Evolutionary conservation across 805 yeast genomes (phyloP).

Genomic region (Schwanniomyces vanrijiae): DNA sequence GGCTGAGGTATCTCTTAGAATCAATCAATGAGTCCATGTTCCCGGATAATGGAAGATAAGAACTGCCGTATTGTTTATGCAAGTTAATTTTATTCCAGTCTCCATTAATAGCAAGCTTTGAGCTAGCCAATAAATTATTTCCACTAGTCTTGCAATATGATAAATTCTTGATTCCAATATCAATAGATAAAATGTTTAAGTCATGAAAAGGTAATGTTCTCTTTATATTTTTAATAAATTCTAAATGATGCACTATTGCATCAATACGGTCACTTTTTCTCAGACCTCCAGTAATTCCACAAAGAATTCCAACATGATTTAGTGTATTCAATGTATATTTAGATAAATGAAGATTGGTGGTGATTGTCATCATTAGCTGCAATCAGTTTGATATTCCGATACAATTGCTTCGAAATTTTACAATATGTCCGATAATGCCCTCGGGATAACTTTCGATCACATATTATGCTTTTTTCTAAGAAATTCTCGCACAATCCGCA

Average conservation of each 20-base stretch:
- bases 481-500: not conserved
- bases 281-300: conserved; percentile 19
- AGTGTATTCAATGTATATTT: conserved; percentile 9
- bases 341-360: not conserved
- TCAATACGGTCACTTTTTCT: conserved; percentile 15
- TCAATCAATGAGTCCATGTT: conserved; percentile 17
- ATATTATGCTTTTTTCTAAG: not conserved
- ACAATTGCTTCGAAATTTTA: not conserved
- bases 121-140: not conserved
- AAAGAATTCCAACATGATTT: conserved; percentile 14
- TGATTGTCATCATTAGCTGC: not conserved
- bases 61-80: conserved; percentile 4
- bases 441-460: not conserved
- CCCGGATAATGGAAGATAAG: not conserved
- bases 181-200: conserved; percentile 28
- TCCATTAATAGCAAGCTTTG: not conserved
- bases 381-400: not conserved
- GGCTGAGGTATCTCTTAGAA: conserved; percentile 25
- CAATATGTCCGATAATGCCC: not conserved
- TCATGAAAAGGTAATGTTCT: conserved; percentile 1
- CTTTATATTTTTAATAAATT: not conserved
- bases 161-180: conserved; percentile 43
- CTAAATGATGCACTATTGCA: conserved; percentile 10
- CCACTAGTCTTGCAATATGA: conserved; percentile 28
- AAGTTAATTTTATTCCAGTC: conserved; percentile 16